These are phyloP conservation scores for Achaetomium macrosporum DNA, from an alignment of 2,329 filamentous ascomycete genomes.

Conservation along the genomic window DNA sequence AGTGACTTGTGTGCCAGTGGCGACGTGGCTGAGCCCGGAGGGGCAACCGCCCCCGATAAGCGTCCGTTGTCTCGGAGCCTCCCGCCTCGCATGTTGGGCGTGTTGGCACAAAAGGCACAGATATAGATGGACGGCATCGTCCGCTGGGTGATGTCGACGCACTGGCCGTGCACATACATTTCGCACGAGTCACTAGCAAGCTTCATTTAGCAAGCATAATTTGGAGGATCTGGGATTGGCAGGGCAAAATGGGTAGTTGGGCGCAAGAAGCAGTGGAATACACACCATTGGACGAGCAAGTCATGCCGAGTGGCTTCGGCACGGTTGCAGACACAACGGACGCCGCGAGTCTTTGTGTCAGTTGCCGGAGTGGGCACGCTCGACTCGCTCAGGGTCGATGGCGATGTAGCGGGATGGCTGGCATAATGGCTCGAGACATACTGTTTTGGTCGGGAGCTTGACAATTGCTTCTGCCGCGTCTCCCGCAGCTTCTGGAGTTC, in stretches of 20 bases:
- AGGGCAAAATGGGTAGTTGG: neutral
- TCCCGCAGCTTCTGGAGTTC: constrained; percentile 56
- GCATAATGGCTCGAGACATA: constrained; percentile 32
- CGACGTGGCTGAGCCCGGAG: constrained; percentile 31
- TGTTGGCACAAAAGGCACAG: constrained; percentile 58
- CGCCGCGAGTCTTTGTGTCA: constrained; percentile 36
- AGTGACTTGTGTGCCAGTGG: constrained; percentile 42
- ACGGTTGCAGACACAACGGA: constrained; percentile 53
- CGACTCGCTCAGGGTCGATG: constrained; percentile 45
- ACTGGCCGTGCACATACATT: constrained; percentile 59
- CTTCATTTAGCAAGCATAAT: constrained; percentile 14
- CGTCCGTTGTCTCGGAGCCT: constrained; percentile 42
- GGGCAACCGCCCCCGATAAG: constrained; percentile 23
- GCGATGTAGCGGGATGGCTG: constrained; percentile 41
- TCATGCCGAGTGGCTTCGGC: constrained; percentile 38
- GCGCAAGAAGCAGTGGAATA: constrained; percentile 5
- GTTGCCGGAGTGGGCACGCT: constrained; percentile 43
- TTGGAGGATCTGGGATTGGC: neutral
- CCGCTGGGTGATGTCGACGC: constrained; percentile 52
- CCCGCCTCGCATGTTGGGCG: constrained; percentile 47
- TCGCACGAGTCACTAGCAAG: constrained; percentile 54
- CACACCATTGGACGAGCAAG: constrained; percentile 61
- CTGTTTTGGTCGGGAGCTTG: constrained; percentile 31
- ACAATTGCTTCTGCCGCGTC: constrained; percentile 32
- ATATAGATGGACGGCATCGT: constrained; percentile 57